Evolutionary conservation across 2,329 filamentous ascomycete species (phyloP), one percentile per base, ranked within the genome.

Genomic region (Ascochyta viciae-villosae): DNA sequence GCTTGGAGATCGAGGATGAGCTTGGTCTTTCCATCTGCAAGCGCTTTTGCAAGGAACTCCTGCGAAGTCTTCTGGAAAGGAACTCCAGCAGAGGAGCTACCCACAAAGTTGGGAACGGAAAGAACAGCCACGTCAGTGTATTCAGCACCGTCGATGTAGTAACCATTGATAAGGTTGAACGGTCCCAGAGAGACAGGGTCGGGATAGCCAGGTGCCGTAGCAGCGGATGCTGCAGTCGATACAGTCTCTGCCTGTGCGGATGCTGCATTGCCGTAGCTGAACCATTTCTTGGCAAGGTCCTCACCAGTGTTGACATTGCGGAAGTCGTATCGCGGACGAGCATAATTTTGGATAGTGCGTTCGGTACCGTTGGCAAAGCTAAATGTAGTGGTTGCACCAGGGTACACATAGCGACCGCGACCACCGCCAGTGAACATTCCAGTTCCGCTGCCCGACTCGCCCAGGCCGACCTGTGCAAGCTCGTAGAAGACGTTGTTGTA

Each of bases 1-100:
- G 78, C 80, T 15, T 81, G 81, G 1, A 88, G 70, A 63, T 88
- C 85, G 37, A 89, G 78, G 23, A 88, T 82, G 3, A 88, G 78
- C 66, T 84, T 85, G 10, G 79, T 85, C 73, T 86, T 87, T 57
- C 81, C 82, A 0, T 78, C 80, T 2, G 76, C 76, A 22, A 77
- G 70, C 22, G 79, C 78, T 39, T 74, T 73, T 6, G 76, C 63
- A 22, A 82, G 68, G 53, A 81, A 77, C 9, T 76, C 65, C 8
- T 72, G 74, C 33, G 77, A 77, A 3, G 78, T 71, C 6, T 65
- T 52, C 42, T 81, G 78, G 65, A 81, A 81, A 7, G 24, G 43
- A 6, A 50, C 29, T 19, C 70, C 55, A 41, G 62, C 45, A 56
- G 50, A 47, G 48, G 59, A 45, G 49, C 66, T 61, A 13, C 53